Percentiles rank a stretch among this genome's conserved stretches.
Evolutionary conservation across 129 eudicot species (phyloP).

Genomic region (Calendula officinalis): DNA sequence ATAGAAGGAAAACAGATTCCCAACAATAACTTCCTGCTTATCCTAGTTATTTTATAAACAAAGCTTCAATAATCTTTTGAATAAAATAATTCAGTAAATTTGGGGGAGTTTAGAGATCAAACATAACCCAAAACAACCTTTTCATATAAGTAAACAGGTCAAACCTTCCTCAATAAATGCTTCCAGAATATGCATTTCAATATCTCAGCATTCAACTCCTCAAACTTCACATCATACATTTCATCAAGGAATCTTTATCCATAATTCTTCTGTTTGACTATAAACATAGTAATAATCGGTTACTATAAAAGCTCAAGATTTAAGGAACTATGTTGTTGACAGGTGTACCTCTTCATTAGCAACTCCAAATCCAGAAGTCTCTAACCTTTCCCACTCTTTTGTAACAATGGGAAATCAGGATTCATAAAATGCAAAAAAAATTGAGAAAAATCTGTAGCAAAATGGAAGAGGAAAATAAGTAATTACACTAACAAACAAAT

Average conservation of each 20-base stretch:
- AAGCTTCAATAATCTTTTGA: too few relatives aligned
- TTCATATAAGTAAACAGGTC: slow-evolving; percentile 3
- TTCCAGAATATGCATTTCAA: slow-evolving; percentile 62
- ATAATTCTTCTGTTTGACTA: slow-evolving; percentile 45
- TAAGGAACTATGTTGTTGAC: slow-evolving; percentile 16
- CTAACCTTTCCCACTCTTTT: slow-evolving; percentile 58
- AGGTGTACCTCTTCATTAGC: slow-evolving; percentile 50
- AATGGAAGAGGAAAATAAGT: neutral
- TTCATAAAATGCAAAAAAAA: slow-evolving; percentile 46
- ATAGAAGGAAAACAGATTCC: slow-evolving; percentile 62
- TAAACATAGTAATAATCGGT: slow-evolving; percentile 9
- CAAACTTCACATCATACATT: slow-evolving; percentile 35
- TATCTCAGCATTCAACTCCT: slow-evolving; percentile 61
- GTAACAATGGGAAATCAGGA: slow-evolving; percentile 44
- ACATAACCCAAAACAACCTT: neutral
- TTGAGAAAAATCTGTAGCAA: slow-evolving; percentile 45
- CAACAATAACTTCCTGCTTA: slow-evolving; percentile 46
- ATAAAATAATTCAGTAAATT: too few relatives aligned
- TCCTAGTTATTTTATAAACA: slow-evolving; percentile 35
- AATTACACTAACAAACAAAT: too few relatives aligned
- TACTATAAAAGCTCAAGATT: slow-evolving; percentile 1
- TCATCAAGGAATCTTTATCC: slow-evolving; percentile 62
- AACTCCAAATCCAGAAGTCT: slow-evolving; percentile 36
- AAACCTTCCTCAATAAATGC: slow-evolving; percentile 56
- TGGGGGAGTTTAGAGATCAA: too few relatives aligned